These are phyloP conservation scores for Typha latifolia DNA, from an alignment of 176 grass and related monocot species.

Conservation along the genomic window DNA sequence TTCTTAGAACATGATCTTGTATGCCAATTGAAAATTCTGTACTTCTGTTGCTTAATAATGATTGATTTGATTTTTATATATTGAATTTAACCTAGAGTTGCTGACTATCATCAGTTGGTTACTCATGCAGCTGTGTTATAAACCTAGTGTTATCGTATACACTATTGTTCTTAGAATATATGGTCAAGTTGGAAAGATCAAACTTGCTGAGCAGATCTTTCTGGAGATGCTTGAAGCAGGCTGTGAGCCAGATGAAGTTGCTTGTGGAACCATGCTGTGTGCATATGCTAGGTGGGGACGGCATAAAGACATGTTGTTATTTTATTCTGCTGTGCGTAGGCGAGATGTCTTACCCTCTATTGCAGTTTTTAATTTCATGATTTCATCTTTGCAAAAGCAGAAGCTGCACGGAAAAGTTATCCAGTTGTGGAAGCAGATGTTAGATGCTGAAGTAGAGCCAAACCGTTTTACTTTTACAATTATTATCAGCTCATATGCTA, in stretches of 20 bases:
- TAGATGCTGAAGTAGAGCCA: slow-evolving; percentile 37
- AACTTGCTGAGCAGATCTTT: slow-evolving; percentile 70
- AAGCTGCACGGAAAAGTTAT: slow-evolving; percentile 64
- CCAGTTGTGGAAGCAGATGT: slow-evolving; percentile 63
- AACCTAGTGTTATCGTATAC: slow-evolving; percentile 79
- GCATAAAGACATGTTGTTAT: slow-evolving; percentile 78
- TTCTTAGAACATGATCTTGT: not conserved
- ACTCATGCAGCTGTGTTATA: slow-evolving; percentile 67
- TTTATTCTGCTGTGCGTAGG: slow-evolving; percentile 52
- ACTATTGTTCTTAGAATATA: slow-evolving; percentile 72
- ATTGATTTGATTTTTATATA: not conserved
- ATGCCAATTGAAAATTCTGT: not conserved
- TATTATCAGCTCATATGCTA: slow-evolving; percentile 50
- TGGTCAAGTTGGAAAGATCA: slow-evolving; percentile 56
- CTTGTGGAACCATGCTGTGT: slow-evolving; percentile 84
- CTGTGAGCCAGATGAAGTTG: slow-evolving; percentile 71
- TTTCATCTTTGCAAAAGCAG: slow-evolving; percentile 92
- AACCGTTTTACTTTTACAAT: slow-evolving; percentile 67
- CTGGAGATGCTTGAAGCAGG: slow-evolving; percentile 90
- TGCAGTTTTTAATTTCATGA: slow-evolving; percentile 83
- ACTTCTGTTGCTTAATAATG: not conserved
- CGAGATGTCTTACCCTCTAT: slow-evolving; percentile 44
- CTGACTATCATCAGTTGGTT: slow-evolving; percentile 1
- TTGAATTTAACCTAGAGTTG: not conserved
- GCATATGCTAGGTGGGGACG: slow-evolving; percentile 70